A percentile compares a stretch with the other conserved stretches of the same genome.
phyloP scores from a whole-genome alignment of 345 rosid genomes.

The Populus deltoides region DNA sequence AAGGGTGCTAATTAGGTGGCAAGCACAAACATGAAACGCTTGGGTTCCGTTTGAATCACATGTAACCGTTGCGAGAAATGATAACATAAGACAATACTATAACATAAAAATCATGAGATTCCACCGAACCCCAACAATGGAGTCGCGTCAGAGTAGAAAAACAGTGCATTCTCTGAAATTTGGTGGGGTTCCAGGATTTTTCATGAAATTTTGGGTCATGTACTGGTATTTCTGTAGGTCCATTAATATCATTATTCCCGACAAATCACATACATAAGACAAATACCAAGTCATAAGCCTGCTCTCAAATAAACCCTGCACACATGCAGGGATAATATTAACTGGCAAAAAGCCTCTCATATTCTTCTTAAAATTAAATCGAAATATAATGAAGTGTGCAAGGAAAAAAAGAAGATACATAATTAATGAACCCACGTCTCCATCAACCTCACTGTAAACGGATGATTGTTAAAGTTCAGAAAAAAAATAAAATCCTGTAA shows the following conservation, averaged over 20 bases:
- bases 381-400: no score
- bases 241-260: conserved; percentile 48
- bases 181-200: conserved; percentile 30
- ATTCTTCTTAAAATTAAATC: no score
- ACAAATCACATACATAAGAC: conserved; percentile 36
- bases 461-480: no score
- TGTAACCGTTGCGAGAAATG: background rate
- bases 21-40: no score
- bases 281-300: conserved; percentile 16
- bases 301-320: background rate
- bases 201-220: background rate
- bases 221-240: conserved; percentile 21
- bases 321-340: background rate
- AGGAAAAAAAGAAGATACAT: no score
- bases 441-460: no score
- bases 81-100: background rate
- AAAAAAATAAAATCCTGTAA: no score
- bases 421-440: no score
- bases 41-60: no score
- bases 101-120: conserved; percentile 26
- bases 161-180: conserved; percentile 9
- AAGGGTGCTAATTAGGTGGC: no score
- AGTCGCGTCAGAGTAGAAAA: conserved; percentile 17
- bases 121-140: conserved; percentile 25
- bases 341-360: no score